Evolutionary conservation across 805 yeast species (phyloP), one percentile per base, ranked within the genome.

Genomic region (Cyberlindnera mrakii): DNA sequence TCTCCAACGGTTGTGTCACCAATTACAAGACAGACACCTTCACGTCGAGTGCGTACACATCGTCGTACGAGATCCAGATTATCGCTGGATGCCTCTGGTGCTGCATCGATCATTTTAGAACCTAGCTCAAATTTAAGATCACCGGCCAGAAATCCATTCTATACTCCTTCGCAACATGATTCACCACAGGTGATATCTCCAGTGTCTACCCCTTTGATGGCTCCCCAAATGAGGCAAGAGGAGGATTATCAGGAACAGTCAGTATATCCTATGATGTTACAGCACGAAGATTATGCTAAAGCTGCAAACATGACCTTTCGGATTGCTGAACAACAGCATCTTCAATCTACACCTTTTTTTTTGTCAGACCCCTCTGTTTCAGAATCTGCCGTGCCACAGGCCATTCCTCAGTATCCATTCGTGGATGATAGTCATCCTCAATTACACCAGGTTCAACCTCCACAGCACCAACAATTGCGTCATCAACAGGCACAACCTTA

Each of bases 131-230:
- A 14, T 53, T 56, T 4, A 16, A 63, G 60, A 50, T 66, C 71
- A 3, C 70, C 72, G 3, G 60, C 57, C n/a, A 67, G 67, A 6
- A 72, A 71, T 49, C 77, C 77, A 13, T 72, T 72, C 51, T 71
- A 71, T 50, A 71, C 72, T 2, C 76, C 35, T 1, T 37, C 75
- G 3, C 65, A 16, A 11, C 15, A 15, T 70, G 1, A 51, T 68
- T 11, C 68, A 69, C 42, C 44, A 67, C 45, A 36, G 18, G 29
- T 33, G 19, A 46, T 35, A n/a, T 52, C 53, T 15, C 55, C 54
- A 31, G 37, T 48, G 4, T 31, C 41, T 10, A 46, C 59, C 25
- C 48, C 60, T 30, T 35, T 55, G 41, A 42, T 54, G 29, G 43
- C 59, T 11, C 57, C 58, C 13, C 46, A 15, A 3, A 18, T 13